phyloP scores from a whole-genome alignment of 1,139 yeast species.

The Kurtzmaniella quercitrusa region DNA sequence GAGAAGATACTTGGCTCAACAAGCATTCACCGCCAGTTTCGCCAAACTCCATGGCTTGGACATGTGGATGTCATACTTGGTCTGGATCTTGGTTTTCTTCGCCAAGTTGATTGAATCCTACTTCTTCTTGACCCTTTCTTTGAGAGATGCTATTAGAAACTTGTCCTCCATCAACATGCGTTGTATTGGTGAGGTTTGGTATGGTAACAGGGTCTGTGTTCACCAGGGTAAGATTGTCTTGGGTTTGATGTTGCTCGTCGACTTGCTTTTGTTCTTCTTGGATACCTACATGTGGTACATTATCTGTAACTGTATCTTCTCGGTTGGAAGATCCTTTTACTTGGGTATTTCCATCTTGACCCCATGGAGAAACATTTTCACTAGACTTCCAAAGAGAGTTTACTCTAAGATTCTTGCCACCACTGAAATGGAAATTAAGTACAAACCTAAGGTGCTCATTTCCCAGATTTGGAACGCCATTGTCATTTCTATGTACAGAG shows the following conservation, averaged over 20 bases:
- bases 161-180: constrained; percentile 45
- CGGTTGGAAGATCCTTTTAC: constrained; percentile 96
- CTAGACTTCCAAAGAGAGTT: constrained; percentile 96
- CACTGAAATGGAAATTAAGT: constrained; percentile 97
- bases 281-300: constrained; percentile 99
- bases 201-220: constrained; percentile 65
- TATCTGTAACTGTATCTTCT: constrained; percentile 88
- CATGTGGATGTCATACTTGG: constrained; percentile 92
- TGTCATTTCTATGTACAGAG: constrained; percentile 97
- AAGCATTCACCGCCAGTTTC: constrained; percentile 93
- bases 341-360: constrained; percentile 97
- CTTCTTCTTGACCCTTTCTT: constrained; percentile 82
- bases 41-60: constrained; percentile 78
- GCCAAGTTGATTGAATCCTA: constrained; percentile 91
- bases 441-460: constrained; percentile 95
- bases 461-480: constrained; percentile 99
- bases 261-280: constrained; percentile 90
- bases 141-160: constrained; percentile 89
- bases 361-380: constrained; percentile 98
- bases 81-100: constrained; percentile 84
- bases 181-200: constrained; percentile 86
- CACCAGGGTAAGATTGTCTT: constrained; percentile 85
- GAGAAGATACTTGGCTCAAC: constrained; percentile 88
- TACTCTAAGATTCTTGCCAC: constrained; percentile 96
- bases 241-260: constrained; percentile 90